These are phyloP conservation scores for Nepenthes alata DNA, from an alignment of 179 eudicot species.

Conservation along the genomic window DNA sequence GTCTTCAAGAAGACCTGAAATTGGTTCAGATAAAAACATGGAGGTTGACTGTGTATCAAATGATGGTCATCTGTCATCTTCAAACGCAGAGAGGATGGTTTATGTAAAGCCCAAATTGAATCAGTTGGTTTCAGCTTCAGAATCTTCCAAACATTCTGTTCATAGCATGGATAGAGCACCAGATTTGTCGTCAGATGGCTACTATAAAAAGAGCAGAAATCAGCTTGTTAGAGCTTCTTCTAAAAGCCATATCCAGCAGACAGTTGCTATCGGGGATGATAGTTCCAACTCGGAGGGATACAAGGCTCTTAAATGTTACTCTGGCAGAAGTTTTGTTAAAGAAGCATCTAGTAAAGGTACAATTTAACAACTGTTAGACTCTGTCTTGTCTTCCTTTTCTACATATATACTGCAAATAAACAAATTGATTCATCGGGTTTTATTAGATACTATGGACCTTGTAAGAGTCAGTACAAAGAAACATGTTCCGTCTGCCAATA, in stretches of 20 bases:
- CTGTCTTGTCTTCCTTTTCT: neutral
- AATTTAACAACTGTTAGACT: neutral
- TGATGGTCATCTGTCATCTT: constrained; percentile 30
- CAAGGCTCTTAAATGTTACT: constrained; percentile 16
- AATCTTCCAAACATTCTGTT: constrained; percentile 26
- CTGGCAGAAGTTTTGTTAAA: constrained; percentile 29
- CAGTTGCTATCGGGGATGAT: constrained; percentile 16
- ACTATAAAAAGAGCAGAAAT: constrained; percentile 62
- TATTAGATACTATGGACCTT: no score
- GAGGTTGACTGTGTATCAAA: constrained; percentile 30
- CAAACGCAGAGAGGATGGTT: constrained; percentile 22
- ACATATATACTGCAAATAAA: no score
- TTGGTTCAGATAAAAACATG: constrained; percentile 16
- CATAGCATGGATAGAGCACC: constrained; percentile 23
- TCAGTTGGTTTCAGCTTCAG: constrained; percentile 70
- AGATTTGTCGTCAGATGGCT: constrained; percentile 39
- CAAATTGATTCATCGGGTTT: no score
- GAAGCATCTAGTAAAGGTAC: constrained; percentile 39
- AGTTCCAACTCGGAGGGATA: constrained; percentile 17
- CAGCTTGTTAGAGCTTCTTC: constrained; percentile 73
- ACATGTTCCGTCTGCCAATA: no score
- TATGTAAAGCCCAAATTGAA: constrained; percentile 66
- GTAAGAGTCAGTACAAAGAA: no score
- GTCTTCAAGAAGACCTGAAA: constrained; percentile 24
- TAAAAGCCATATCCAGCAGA: constrained; percentile 27